Conservation (phyloP, 225 moss, liverwort and hornwort genomes). For the Physcomitrium patens region DNA sequence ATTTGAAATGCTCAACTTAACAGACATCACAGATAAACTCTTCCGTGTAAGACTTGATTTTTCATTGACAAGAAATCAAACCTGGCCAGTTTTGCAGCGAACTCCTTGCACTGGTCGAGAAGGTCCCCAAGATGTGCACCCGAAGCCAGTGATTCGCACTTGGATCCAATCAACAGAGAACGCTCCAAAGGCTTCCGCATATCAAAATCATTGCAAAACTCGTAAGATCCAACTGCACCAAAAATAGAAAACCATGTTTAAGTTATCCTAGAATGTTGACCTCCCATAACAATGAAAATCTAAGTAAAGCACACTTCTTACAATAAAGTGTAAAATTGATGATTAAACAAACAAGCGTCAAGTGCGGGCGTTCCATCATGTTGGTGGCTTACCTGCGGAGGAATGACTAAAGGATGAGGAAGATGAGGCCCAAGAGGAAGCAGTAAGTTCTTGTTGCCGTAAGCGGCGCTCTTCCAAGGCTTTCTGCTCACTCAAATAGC, state of each 20-base stretch:
- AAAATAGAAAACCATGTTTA: slow-evolving; percentile 14
- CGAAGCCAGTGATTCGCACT: slow-evolving; percentile 53
- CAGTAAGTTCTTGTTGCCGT: slow-evolving; percentile 71
- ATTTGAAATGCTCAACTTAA: background rate
- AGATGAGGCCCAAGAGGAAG: slow-evolving; percentile 64
- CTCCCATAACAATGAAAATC: slow-evolving; percentile 9
- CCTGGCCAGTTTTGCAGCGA: slow-evolving; percentile 69
- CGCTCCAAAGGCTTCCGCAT: slow-evolving; percentile 65
- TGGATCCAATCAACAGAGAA: slow-evolving; percentile 42
- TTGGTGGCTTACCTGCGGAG: slow-evolving; percentile 32
- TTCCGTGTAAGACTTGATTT: background rate
- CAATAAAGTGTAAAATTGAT: background rate
- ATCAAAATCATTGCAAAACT: slow-evolving; percentile 66
- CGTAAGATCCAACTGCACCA: slow-evolving; percentile 39
- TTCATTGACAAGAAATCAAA: slow-evolving; percentile 26
- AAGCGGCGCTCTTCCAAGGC: slow-evolving; percentile 80
- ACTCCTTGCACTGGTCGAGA: slow-evolving; percentile 67
- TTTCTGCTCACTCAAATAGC: slow-evolving; percentile 84
- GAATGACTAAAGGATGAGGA: slow-evolving; percentile 40
- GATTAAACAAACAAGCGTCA: slow-evolving; percentile 21
- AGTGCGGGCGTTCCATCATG: slow-evolving; percentile 1
- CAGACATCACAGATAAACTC: background rate
- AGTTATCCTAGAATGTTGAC: background rate
- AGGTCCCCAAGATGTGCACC: slow-evolving; percentile 55
- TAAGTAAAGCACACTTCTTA: background rate